Base-by-base conservation (phyloP, 305 asterid species). In the Solanum hybrid region DNA sequence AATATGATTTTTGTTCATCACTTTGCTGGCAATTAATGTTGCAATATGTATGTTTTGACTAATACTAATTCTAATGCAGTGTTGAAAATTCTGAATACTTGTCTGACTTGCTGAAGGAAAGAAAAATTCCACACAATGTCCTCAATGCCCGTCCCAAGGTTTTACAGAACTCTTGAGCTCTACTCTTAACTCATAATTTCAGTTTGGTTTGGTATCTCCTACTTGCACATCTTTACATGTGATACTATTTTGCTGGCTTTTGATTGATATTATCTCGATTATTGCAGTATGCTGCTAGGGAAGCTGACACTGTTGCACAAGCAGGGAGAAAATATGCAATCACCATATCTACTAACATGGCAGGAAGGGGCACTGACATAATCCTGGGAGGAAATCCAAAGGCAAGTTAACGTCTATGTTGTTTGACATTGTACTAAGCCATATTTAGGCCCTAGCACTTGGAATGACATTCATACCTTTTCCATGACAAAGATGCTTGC, bases 71-170 rank as follows among this genome's bases (percentile, higher is more conserved):
- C 88, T 91, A 90, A 88, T 93, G 94, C 98, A 98, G 99, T 92
- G 99, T 98, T 35, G 99, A 97, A 92, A 95, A 98, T 93, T 98
- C 99, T 89, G 99, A 97, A 92, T 89, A 94, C 92, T 94, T 98
- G 89, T 98, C 99, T 88, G 92, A 90, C 88, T 91, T 96, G 93
- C 95, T 98, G 94, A 96, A 92, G 93, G 91, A 94, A 90, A 95
- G 95, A 90, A 93, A 92, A 88, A 93, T 98, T 87, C 98, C 99
- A 36, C 99, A 98, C 94, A 98, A 97, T 90, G 97, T 98, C 92
- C 99, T 98, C 78, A 98, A 98, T 92, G 99, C 99, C 71, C 97
- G 98, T 73, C 99, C 99, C 90, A 97, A 98, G 99, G 99, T 98
- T 90, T 87, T 89, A 46, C 81, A 71, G 87, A 29, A 67, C 33